These are phyloP conservation scores for Solanum medicagineum DNA, from an alignment of 257 asterid genomes.

Conservation along the genomic window DNA sequence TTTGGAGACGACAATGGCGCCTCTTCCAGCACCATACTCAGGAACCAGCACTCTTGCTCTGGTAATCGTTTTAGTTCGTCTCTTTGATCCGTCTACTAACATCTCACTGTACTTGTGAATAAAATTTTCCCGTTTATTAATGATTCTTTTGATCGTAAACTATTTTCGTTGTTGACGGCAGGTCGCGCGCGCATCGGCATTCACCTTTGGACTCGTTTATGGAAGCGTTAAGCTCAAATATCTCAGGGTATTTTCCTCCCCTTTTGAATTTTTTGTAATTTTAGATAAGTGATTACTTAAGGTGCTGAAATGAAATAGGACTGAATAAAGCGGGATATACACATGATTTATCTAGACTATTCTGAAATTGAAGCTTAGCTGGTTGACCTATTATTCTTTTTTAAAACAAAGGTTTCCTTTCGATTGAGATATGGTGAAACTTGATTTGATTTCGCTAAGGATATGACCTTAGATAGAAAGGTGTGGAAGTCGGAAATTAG, in stretches of 20 bases:
- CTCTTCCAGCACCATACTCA: constrained; percentile 31
- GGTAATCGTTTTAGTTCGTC: constrained; percentile 4
- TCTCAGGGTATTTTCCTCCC: constrained; percentile 17
- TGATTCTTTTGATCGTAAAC: not conserved
- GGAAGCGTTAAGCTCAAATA: constrained; percentile 34
- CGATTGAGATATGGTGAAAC: not conserved
- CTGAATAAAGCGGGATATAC: not conserved
- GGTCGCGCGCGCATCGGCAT: constrained; percentile 30
- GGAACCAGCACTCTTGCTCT: constrained; percentile 41
- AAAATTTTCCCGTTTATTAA: not conserved
- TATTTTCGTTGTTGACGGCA: not conserved
- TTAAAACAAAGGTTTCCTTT: not conserved
- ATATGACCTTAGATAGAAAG: no score
- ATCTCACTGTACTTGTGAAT: not conserved
- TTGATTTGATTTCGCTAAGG: accelerated
- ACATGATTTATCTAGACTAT: not conserved
- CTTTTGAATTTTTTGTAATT: not conserved
- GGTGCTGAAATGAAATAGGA: not conserved
- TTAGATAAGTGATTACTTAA: not conserved
- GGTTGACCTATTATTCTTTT: not conserved
- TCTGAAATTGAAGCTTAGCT: not conserved
- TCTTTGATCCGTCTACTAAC: not conserved
- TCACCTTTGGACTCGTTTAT: constrained; percentile 22
- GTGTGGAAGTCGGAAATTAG: no score
- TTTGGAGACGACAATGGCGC: constrained; percentile 15